Conservation (phyloP, 2,329 filamentous ascomycete genomes). For the Septoria petroselini region DNA sequence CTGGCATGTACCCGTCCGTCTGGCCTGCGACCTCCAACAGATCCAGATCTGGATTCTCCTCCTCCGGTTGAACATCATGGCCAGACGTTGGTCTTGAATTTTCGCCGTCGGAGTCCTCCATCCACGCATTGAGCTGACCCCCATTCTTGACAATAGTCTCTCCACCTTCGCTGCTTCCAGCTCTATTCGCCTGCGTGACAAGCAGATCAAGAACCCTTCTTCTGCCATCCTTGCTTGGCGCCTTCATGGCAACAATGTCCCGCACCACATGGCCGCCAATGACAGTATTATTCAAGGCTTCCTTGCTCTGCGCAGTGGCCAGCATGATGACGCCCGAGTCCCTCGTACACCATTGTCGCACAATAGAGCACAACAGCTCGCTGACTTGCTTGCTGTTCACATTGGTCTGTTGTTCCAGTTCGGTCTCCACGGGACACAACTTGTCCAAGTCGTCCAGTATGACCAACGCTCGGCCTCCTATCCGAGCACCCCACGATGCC, state of each 20-base stretch:
- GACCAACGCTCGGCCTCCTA: constrained; percentile 79
- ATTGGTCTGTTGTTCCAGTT: constrained; percentile 91
- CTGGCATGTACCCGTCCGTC: constrained; percentile 97
- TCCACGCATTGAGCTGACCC: constrained; percentile 53
- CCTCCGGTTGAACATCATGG: constrained; percentile 46
- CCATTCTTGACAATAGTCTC: constrained; percentile 21
- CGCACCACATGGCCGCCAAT: constrained; percentile 88
- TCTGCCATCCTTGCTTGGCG: constrained; percentile 87
- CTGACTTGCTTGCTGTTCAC: constrained; percentile 88
- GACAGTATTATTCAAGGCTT: constrained; percentile 84
- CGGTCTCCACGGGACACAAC: constrained; percentile 88
- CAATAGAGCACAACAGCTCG: constrained; percentile 78
- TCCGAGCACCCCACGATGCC: constrained; percentile 84
- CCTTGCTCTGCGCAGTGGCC: constrained; percentile 89
- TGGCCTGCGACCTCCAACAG: constrained; percentile 89
- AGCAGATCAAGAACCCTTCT: constrained; percentile 80
- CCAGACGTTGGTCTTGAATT: constrained; percentile 46
- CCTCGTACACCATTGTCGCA: constrained; percentile 76
- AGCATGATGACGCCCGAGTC: constrained; percentile 81
- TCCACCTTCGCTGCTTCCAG: constrained; percentile 15
- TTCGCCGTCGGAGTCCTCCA: constrained; percentile 62
- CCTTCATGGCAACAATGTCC: constrained; percentile 84
- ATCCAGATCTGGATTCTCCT: constrained; percentile 74
- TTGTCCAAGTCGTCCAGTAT: constrained; percentile 92
- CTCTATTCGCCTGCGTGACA: constrained; percentile 45